Base-by-base conservation (phyloP, 176 grass and related monocot species). In the Oryza australiensis region DNA sequence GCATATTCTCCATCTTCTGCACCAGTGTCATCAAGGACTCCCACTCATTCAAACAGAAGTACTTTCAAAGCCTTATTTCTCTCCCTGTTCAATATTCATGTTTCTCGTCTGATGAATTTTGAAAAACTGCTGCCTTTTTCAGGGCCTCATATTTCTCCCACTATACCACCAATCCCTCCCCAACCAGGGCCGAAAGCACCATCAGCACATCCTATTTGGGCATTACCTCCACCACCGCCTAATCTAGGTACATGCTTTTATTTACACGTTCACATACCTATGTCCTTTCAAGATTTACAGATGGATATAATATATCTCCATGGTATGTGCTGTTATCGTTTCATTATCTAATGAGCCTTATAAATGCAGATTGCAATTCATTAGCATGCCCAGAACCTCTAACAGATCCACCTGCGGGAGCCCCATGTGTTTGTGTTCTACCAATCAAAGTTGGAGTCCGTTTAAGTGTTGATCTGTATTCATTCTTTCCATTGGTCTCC, bases 401-500 rank as follows among this genome's bases (percentile, higher is more conserved):
- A 83, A 90, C 74, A 20, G 94, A 94, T 85, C 91, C 93, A 64
- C 89, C 87, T 68, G 73, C 77, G 3, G 89, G 93, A 80, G 90
- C 93, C 32, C 90, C 93, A 62, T 99, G 97, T 84, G 75, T 74
- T 72, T 99, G 96, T 85, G 96, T 99, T 82, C 78, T 93, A 88
- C 96, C 96, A 85, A 99, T 99, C 75, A 93, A 88, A 94, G 93
- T 95, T 62, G 93, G 87, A 75, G 81, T 99, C 72, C 93, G 88
- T 88, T 72, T 99, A 88, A 90, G 62, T 70, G 80, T 90, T 53
- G 85, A 92, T 82, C 68, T 99, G 37, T 95, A 92, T 80, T 84
- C 93, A 72, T 96, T 99, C 75, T 99, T 99, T 82, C 97, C 97
- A 0, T 84, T 94, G 66, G 97, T 99, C 83, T 93, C 97, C 68